Evolutionary conservation across 2,329 filamentous ascomycete species (phyloP).

Genomic region (Aspergillus sp.): DNA sequence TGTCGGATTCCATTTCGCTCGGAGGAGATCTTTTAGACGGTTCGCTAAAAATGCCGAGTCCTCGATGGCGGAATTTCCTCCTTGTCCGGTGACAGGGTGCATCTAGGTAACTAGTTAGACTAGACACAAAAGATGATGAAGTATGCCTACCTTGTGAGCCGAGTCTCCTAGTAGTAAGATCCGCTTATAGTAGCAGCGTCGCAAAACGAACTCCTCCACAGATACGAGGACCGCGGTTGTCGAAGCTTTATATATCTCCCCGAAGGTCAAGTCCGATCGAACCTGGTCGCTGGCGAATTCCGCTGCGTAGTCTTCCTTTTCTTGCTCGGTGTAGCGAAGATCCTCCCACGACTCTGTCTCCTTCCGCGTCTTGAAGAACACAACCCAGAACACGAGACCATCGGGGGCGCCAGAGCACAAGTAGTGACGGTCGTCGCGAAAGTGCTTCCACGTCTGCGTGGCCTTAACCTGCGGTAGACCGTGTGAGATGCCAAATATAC

Average conservation of each 20-base stretch:
- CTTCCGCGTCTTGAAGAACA: conserved; percentile 26
- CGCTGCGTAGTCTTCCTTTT: conserved; percentile 27
- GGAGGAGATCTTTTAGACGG: conserved; percentile 8
- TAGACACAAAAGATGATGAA: neutral
- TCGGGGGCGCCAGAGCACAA: conserved; percentile 9
- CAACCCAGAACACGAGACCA: conserved; percentile 17
- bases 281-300: conserved; percentile 20
- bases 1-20: neutral
- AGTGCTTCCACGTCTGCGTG: conserved; percentile 1
- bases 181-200: conserved; percentile 41
- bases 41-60: conserved; percentile 14
- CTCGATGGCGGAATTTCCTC: conserved; percentile 22
- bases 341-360: conserved; percentile 22
- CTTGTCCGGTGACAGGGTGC: conserved; percentile 19
- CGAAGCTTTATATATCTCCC: conserved; percentile 33
- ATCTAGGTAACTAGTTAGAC: conserved; percentile 3
- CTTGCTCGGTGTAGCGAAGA: conserved; percentile 32
- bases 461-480: conserved; percentile 7
- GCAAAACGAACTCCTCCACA: conserved; percentile 40
- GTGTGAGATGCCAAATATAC: conserved; percentile 22
- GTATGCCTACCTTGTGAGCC: conserved; percentile 41
- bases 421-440: conserved; percentile 15
- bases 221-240: conserved; percentile 23
- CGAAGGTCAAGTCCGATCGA: conserved; percentile 31
- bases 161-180: conserved; percentile 45